phyloP scores from a whole-genome alignment of 225 moss, liverwort and hornwort species.

The Pseudoscleropodium purum region DNA sequence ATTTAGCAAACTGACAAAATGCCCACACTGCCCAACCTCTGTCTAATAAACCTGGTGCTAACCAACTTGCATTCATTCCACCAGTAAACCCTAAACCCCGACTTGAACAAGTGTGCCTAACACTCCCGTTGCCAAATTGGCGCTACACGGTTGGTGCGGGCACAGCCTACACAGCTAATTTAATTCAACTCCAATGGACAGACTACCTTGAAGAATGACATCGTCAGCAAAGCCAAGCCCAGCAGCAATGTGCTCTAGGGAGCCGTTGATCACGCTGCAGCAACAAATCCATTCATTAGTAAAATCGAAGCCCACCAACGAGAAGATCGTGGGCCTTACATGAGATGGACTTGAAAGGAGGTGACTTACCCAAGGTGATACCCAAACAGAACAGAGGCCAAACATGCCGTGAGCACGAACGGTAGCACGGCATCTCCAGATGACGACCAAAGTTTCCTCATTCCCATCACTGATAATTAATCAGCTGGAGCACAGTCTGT shows the following conservation, averaged over 20 bases:
- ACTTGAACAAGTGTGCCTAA: not conserved
- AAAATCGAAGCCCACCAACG: not conserved
- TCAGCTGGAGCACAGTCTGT: not conserved
- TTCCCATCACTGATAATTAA: not conserved
- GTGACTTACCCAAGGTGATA: conserved; percentile 42
- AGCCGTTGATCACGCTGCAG: conserved; percentile 45
- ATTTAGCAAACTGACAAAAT: not conserved
- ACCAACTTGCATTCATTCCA: not conserved
- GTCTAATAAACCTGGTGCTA: not conserved
- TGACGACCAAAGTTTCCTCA: conserved; percentile 25
- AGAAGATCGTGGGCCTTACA: not conserved
- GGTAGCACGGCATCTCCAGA: conserved; percentile 31
- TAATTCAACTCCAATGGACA: not conserved
- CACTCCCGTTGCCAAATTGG: not conserved
- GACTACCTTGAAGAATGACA: conserved; percentile 36
- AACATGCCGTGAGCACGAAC: conserved; percentile 41
- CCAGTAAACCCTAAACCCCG: not conserved
- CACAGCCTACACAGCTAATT: not conserved
- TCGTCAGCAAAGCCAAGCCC: conserved; percentile 29
- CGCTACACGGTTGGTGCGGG: not conserved
- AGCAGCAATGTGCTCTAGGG: conserved; percentile 30
- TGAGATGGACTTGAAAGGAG: not conserved
- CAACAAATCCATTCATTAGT: not conserved
- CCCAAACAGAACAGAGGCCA: conserved; percentile 40
- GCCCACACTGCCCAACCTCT: not conserved